Percentiles rank a stretch among this genome's conserved stretches.
Conservation (phyloP, 805 yeast species). For the Starmera caribaea region DNA sequence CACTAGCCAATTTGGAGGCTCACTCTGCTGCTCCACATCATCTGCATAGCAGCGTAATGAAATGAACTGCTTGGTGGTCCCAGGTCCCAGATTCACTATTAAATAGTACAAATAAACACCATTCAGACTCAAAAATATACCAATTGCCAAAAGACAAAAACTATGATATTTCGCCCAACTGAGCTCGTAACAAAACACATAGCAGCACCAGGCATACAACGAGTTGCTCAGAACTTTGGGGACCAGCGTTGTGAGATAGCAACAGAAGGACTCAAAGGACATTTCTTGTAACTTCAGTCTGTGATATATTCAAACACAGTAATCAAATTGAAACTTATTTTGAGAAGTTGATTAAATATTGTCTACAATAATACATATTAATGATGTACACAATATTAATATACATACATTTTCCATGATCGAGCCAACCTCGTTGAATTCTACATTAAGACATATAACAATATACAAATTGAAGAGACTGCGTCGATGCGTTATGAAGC, state of each 20-base stretch:
- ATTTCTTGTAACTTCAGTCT: no score
- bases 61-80: constrained; percentile 52
- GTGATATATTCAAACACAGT: no score
- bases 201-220: constrained; percentile 39
- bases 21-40: constrained; percentile 19
- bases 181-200: constrained; percentile 24
- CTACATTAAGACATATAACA: no score
- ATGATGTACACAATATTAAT: no score
- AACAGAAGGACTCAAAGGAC: constrained; percentile 20
- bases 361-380: no score
- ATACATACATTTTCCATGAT: no score
- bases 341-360: no score
- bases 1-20: constrained; percentile 33
- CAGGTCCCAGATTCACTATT: constrained; percentile 48
- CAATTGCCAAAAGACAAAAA: constrained; percentile 1
- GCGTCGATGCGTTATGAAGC: no score
- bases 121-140: constrained; percentile 12
- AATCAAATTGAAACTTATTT: no score
- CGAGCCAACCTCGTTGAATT: no score
- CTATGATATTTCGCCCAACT: constrained; percentile 9
- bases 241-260: constrained; percentile 29
- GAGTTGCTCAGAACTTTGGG: constrained; percentile 39
- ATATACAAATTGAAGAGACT: no score
- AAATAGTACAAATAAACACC: constrained; percentile 34
- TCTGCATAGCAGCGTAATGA: constrained; percentile 25